Evolutionary conservation across 345 rosid species (phyloP), one percentile per base, ranked within the genome.

Genomic region (Eutrema japonicum): DNA sequence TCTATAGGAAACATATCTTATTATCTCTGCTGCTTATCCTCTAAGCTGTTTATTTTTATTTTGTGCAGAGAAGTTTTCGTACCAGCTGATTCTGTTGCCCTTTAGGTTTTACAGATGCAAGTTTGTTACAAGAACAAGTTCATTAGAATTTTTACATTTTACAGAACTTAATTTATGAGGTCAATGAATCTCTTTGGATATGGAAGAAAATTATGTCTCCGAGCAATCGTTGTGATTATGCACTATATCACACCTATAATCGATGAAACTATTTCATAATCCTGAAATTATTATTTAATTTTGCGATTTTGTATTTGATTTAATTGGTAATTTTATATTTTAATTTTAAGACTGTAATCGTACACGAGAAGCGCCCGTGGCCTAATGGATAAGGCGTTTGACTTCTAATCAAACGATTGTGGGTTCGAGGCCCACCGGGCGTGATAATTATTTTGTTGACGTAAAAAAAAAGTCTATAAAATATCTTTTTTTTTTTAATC

Each of bases 331-430:
- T 22, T 22, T 22, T 22, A 22, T n/a, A 13, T 40, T 40, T 10
- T 2, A 40, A 40, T 10, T 5, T 5, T 0, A 13, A 45, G 2
- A n/a, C 3, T 1, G 26, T 22, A 0, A 22, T 22, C 26, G 26
- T 22, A 1, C 26, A 1, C 36, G 30, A 56, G 8, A 47, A 37
- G 77, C 66, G 45, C 77, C 72, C 86, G 83, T 85, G 93, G 89
- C 89, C 92, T 86, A 86, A 90, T 84, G 88, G 90, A 88, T 84
- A 85, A 88, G 89, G 87, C 88, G 88, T 80, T 78, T 82, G 89
- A 83, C 87, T 89, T 88, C 87, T 87, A 85, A 84, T 91, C 89
- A 83, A 79, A 77, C 83, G 94, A 87, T 86, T 91, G 91, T 87
- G 93, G 86, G 91, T 87, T 87, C 85, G 89, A 85, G 89, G 83